phyloP scores from a whole-genome alignment of 2,329 filamentous ascomycete genomes.

The Ascochyta lentis region DNA sequence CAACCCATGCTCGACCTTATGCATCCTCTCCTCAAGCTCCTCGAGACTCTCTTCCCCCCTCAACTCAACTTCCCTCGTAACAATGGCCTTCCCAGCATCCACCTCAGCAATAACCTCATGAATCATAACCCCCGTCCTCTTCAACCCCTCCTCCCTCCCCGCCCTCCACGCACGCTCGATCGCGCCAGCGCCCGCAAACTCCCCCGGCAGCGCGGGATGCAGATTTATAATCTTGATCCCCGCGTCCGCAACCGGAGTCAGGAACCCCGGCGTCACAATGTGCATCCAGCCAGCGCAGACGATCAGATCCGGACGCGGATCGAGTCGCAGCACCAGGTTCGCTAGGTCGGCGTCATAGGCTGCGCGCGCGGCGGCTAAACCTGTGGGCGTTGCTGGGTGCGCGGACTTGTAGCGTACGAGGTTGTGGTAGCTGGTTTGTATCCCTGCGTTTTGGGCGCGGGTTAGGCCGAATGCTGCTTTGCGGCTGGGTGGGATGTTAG shows the following conservation, averaged over 20 bases:
- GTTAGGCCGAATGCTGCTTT: constrained; percentile 69
- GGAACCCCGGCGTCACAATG: constrained; percentile 73
- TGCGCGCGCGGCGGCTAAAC: constrained; percentile 62
- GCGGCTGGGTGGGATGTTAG: constrained; percentile 28
- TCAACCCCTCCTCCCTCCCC: constrained; percentile 71
- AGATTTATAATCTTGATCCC: constrained; percentile 79
- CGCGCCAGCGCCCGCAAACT: constrained; percentile 78
- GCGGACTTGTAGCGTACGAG: constrained; percentile 77
- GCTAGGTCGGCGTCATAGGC: constrained; percentile 80
- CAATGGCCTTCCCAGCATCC: constrained; percentile 77
- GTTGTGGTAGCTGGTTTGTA: constrained; percentile 83
- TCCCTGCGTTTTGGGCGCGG: constrained; percentile 64
- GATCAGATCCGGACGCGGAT: constrained; percentile 69
- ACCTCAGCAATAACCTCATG: constrained; percentile 81
- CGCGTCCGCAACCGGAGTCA: constrained; percentile 69
- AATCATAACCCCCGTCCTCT: constrained; percentile 82
- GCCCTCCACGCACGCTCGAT: constrained; percentile 81
- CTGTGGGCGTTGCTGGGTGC: constrained; percentile 52
- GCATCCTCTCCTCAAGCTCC: constrained; percentile 74
- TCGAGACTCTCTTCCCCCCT: constrained; percentile 64
- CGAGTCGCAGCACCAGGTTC: constrained; percentile 66
- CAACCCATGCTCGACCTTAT: constrained; percentile 75
- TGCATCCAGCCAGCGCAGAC: constrained; percentile 88
- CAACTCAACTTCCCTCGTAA: constrained; percentile 71
- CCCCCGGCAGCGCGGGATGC: constrained; percentile 76